Evolutionary conservation across 805 yeast species (phyloP).

Genomic region (Saccharomycopsis sp.): DNA sequence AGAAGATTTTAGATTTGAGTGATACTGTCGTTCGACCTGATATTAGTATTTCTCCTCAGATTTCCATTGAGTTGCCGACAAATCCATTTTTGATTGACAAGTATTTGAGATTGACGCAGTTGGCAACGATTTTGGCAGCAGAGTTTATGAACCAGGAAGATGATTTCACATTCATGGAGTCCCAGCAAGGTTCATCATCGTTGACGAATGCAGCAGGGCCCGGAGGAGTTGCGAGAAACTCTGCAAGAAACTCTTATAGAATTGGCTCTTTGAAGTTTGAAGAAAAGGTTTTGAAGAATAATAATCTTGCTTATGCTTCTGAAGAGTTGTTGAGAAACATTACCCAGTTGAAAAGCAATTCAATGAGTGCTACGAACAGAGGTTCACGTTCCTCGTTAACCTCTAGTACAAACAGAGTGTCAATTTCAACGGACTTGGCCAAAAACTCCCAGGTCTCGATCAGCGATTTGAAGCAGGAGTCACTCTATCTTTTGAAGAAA

Average conservation of each 20-base stretch:
- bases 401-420: constrained; percentile 22
- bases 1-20: constrained; percentile 46
- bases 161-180: constrained; percentile 17
- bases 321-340: constrained; percentile 46
- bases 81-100: constrained; percentile 64
- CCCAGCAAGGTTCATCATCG: neutral
- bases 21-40: constrained; percentile 50
- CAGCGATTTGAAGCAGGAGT: constrained; percentile 18
- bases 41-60: constrained; percentile 40
- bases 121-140: constrained; percentile 37
- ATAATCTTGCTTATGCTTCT: constrained; percentile 49
- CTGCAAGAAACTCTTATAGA: constrained; percentile 22
- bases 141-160: constrained; percentile 22
- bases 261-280: constrained; percentile 31
- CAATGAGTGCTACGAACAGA: too few relatives aligned
- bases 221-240: too few relatives aligned
- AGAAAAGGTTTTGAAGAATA: constrained; percentile 25
- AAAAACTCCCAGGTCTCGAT: constrained; percentile 13
- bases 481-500: constrained; percentile 19
- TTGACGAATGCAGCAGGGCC: neutral
- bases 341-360: constrained; percentile 3
- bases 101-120: constrained; percentile 49
- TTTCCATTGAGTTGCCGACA: constrained; percentile 52
- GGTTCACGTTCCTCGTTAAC: constrained; percentile 24
- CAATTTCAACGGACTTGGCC: constrained; percentile 22